phyloP scores from a whole-genome alignment of 2,329 filamentous ascomycete species.

The Periconia sp. region DNA sequence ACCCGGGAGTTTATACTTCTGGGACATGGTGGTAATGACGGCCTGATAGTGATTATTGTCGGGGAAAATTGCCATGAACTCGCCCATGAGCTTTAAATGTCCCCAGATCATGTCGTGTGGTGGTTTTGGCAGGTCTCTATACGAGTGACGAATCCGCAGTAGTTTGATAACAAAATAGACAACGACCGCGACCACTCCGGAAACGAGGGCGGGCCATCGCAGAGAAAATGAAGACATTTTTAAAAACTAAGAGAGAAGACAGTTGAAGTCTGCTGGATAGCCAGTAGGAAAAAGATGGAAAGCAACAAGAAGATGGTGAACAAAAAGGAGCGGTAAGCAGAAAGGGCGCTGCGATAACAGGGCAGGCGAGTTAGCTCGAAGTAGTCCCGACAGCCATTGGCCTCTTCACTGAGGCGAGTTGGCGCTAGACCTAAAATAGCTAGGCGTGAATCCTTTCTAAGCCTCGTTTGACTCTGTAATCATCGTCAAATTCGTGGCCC shows the following conservation, averaged over 20 bases:
- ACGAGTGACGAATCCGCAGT: conserved; percentile 27
- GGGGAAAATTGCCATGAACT: conserved; percentile 41
- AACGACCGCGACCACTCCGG: conserved; percentile 16
- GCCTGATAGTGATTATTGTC: conserved; percentile 44
- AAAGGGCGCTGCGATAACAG: no score
- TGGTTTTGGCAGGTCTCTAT: conserved; percentile 43
- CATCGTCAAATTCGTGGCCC: no score
- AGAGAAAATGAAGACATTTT: conserved; percentile 8
- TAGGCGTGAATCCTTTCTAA: no score
- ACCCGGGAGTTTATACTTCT: conserved; percentile 41
- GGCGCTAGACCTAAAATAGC: no score
- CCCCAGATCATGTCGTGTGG: conserved; percentile 51
- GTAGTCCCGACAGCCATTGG: no score
- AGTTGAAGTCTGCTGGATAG: no score
- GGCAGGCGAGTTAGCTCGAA: no score
- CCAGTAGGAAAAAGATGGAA: no score
- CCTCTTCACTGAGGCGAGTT: no score
- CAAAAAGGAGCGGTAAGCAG: no score
- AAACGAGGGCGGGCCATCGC: conserved; percentile 22
- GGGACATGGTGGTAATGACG: conserved; percentile 39
- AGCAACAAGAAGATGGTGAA: no score
- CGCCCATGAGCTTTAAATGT: conserved; percentile 47
- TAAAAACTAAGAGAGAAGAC: neutral
- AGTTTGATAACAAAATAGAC: conserved; percentile 26
- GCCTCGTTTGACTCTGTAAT: no score